Evolutionary conservation across 108 stramenopile genomes (phyloP).

Genomic region (Fragilaria crotonensis): DNA sequence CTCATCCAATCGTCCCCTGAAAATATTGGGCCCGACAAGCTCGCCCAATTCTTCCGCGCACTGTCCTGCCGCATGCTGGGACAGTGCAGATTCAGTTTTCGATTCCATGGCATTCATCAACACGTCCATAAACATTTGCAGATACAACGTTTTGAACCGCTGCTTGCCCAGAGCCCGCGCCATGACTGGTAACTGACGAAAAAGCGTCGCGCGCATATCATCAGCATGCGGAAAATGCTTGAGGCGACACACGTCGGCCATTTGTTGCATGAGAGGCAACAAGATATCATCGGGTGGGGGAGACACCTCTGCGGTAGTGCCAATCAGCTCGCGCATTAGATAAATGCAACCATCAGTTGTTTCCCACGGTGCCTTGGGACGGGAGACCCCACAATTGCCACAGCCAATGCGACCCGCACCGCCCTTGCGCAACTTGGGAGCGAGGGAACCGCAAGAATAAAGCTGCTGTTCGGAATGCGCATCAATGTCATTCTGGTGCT

Average conservation of each 20-base stretch:
- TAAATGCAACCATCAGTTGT: conserved; percentile 93
- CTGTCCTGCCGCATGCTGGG: conserved; percentile 70
- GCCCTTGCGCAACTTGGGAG: conserved; percentile 88
- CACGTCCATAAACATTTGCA: conserved; percentile 73
- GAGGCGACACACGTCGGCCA: conserved; percentile 75
- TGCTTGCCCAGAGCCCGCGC: conserved; percentile 67
- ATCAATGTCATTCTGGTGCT: conserved; percentile 64
- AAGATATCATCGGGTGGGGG: conserved; percentile 46
- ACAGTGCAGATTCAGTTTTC: conserved; percentile 60
- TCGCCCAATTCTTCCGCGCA: conserved; percentile 71
- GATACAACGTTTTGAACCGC: conserved; percentile 69
- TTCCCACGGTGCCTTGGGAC: conserved; percentile 92
- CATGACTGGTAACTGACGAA: conserved; percentile 72
- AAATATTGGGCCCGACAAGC: conserved; percentile 66
- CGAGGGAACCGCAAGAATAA: conserved; percentile 89
- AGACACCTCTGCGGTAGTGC: conserved; percentile 27
- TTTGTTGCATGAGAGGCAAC: conserved; percentile 53
- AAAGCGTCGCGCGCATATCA: conserved; percentile 73
- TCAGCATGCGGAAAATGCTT: conserved; percentile 80
- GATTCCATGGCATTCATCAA: conserved; percentile 65
- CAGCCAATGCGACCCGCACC: conserved; percentile 88
- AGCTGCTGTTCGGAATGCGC: conserved; percentile 77
- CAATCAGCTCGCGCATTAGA: conserved; percentile 68
- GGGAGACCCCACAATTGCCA: conserved; percentile 64
- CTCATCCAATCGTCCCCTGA: conserved; percentile 69